Conservation (phyloP, 441 rosid species). For the Caryocar brasiliense region DNA sequence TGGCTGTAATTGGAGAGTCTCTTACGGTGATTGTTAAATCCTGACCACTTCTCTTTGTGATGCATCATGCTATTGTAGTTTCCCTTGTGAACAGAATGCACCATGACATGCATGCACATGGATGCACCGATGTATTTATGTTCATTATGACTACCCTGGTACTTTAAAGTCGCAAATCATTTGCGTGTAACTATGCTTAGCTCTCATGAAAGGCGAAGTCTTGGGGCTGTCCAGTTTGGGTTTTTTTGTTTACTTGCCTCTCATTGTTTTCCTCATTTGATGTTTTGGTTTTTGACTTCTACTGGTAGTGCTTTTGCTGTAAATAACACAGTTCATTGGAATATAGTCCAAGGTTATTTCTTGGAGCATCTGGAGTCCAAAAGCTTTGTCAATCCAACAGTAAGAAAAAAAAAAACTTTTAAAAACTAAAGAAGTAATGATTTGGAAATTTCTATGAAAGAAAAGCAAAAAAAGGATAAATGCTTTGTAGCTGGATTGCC, state of each 20-base stretch:
- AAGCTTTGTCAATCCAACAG: background rate
- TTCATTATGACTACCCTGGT: background rate
- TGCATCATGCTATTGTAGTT: too few species aligned
- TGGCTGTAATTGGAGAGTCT: constrained; percentile 74
- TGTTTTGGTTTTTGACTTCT: background rate
- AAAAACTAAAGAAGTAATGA: background rate
- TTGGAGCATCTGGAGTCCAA: background rate
- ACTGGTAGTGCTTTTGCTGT: background rate
- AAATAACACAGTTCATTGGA: background rate
- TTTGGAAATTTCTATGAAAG: background rate
- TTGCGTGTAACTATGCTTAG: background rate
- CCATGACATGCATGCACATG: too few species aligned
- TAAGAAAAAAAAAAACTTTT: background rate
- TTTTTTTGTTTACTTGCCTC: background rate
- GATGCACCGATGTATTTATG: too few species aligned
- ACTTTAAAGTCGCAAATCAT: too few species aligned
- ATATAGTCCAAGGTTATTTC: background rate
- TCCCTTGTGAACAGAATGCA: too few species aligned
- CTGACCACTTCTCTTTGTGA: background rate
- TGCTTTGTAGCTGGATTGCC: background rate
- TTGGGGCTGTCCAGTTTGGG: background rate
- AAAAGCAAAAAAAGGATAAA: background rate
- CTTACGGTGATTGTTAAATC: constrained; percentile 33
- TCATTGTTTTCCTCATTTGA: background rate
- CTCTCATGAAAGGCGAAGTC: background rate